Conservation (phyloP, 495 filamentous ascomycete species). For the Cladorrhinum samala region DNA sequence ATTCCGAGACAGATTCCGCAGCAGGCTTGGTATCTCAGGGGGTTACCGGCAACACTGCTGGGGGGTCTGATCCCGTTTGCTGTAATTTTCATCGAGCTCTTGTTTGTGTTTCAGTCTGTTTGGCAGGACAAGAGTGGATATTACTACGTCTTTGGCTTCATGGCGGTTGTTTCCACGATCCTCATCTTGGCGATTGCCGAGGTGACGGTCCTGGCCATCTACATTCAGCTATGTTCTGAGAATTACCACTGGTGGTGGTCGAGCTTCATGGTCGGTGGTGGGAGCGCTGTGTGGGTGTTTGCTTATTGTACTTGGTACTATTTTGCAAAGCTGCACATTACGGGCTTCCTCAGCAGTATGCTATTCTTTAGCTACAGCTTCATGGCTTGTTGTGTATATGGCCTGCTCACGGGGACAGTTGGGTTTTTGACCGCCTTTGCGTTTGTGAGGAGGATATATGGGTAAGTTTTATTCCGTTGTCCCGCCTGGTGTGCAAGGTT, state of each 20-base stretch:
- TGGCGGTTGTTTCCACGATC: conserved; percentile 69
- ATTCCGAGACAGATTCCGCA: conserved; percentile 69
- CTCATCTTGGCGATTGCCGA: conserved; percentile 76
- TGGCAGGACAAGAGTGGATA: conserved; percentile 94
- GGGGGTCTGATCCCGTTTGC: conserved; percentile 86
- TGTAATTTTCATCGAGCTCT: conserved; percentile 87
- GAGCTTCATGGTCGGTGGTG: conserved; percentile 76
- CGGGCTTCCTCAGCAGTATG: conserved; percentile 71
- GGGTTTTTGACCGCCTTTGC: conserved; percentile 84
- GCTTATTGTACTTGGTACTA: conserved; percentile 86
- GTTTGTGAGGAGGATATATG: conserved; percentile 86
- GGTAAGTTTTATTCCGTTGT: conserved; percentile 43
- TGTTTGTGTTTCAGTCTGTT: conserved; percentile 86
- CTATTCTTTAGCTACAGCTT: conserved; percentile 82
- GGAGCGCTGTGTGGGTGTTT: conserved; percentile 80
- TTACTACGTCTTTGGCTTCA: conserved; percentile 92
- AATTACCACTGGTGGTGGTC: conserved; percentile 98
- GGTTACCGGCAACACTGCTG: conserved; percentile 56
- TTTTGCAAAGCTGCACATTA: conserved; percentile 72
- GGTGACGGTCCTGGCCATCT: conserved; percentile 84
- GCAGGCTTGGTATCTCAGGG: conserved; percentile 74
- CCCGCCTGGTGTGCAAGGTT: not conserved
- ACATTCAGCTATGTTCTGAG: conserved; percentile 80
- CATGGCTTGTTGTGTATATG: conserved; percentile 79
- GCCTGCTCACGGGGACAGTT: conserved; percentile 76